A percentile compares a stretch with the other conserved stretches of the same genome.
Conservation (phyloP, 1,284 basidiomycete species). For the Ceratorhiza oryzae-sativae region DNA sequence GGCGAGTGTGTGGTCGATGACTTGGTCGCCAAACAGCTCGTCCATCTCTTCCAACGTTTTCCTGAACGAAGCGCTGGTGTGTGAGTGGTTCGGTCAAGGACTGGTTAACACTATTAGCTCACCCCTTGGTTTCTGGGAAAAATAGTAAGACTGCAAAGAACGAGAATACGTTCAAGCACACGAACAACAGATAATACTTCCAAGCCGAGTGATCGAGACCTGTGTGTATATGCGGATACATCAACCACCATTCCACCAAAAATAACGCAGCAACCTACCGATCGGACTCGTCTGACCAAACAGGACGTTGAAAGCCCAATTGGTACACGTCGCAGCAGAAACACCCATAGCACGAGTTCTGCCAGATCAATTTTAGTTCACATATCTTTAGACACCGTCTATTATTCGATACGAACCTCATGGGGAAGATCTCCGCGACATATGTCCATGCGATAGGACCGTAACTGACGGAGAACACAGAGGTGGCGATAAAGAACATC, state of each 20-base stretch:
- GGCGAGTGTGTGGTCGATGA: slow-evolving; percentile 24
- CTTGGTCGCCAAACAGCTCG: slow-evolving; percentile 30
- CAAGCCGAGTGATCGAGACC: slow-evolving; percentile 26
- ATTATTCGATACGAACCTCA: slow-evolving; percentile 2
- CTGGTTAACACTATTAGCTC: neutral
- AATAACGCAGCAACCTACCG: slow-evolving; percentile 2
- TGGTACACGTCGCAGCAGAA: slow-evolving; percentile 25
- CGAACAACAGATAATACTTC: slow-evolving; percentile 30
- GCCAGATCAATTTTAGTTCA: neutral
- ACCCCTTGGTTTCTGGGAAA: slow-evolving; percentile 36
- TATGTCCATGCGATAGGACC: slow-evolving; percentile 37
- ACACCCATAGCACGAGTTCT: slow-evolving; percentile 35
- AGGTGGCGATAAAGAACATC: slow-evolving; percentile 80
- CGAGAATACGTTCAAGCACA: slow-evolving; percentile 34
- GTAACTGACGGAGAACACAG: slow-evolving; percentile 45
- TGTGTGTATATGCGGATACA: neutral
- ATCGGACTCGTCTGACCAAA: slow-evolving; percentile 34
- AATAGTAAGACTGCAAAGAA: slow-evolving; percentile 31
- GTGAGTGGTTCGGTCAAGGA: neutral
- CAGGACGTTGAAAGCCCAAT: slow-evolving; percentile 33
- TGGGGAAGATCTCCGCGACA: slow-evolving; percentile 35
- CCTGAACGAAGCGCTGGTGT: neutral
- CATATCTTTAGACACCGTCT: neutral
- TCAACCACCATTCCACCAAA: no score
- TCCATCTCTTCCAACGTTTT: slow-evolving; percentile 34